Evolutionary conservation across 345 rosid genomes (phyloP), one percentile per base, ranked within the genome.

Genomic region (Melastoma malabathricum): DNA sequence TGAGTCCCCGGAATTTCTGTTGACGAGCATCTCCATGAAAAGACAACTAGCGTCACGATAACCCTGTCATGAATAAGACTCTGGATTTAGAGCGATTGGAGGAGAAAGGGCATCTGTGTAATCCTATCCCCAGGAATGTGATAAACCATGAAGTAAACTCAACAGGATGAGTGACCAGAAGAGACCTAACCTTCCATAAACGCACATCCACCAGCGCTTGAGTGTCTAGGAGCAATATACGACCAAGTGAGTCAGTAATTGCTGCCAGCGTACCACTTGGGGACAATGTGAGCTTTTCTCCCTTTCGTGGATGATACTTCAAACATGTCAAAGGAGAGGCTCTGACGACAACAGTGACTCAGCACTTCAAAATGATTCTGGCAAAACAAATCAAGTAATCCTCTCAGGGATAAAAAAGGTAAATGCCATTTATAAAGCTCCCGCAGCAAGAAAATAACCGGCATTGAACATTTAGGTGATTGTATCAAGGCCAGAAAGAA

Each of bases 191-290:
- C 98, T 92, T 92, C 96, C 96, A 92, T 10, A 92, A 67, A 6
- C 97, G 84, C 58, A 92, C 96, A 46, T 87, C 95, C 29, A 92
- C 95, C 34, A 92, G 82, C 23, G 98, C 98, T 62, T 81, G 93
- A 68, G 97, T 87, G 66, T 92, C 98, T 61, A 92, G 72, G 34
- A 87, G 84, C 73, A 82, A 79, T 66, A 92, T 83, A 18, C 98
- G 95, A 60, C 97, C 98, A 64, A 92, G 90, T 50, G 98, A 92
- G 71, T 92, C 98, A 18, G 98, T 84, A 51, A 92, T 80, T 6
- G 98, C 95, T 68, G 98, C 98, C 72, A 92, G 74, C 49, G 98
- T 84, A 52, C 97, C 98, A 68, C 95, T 84, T 13, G 98, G 98
- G 10, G 95, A 92, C 68, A 84, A 58, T 0, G 88, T 84, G 44